Base-by-base conservation (phyloP, 2,329 filamentous ascomycete species). In the Exophiala xenobiotica region DNA sequence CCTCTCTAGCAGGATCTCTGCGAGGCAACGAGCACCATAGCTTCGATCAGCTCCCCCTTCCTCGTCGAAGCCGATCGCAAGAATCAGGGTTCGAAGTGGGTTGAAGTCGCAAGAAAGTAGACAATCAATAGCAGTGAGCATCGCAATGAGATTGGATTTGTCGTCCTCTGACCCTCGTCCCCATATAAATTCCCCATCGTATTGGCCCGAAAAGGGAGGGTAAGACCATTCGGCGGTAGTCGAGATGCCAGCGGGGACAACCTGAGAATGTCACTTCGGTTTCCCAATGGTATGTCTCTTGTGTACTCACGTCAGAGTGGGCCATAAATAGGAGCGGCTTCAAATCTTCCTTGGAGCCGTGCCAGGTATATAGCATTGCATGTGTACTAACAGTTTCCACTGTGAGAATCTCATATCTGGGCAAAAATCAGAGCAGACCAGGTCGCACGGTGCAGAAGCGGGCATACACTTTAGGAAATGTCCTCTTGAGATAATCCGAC, bases 61-160 rank as follows among this genome's bases (percentile, higher is more conserved):
- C 64, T 86, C 81, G 59, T 86, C 82, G 49, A 83, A 85, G 3
- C 82, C 82, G 58, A 83, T 82, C 0, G 80, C 77, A 1, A 85
- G 61, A 4, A 85, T 65, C 3, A 86, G 59, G 0, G 80, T 81
- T 6, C 82, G 73, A 43, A 71, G 71, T 2, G 82, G 82, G 27
- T 64, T 56, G 63, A 80, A 85, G 4, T 68, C 69, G 24, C 73
- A 74, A 6, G 71, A 65, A 4, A 85, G 66, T 3, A 86, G 72
- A 4, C 77, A 67, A 59, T 85, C 80, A 6, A 81, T 62, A 1
- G 79, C 74, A 22, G 80, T 77, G 54, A 85, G 64, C 12, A 80
- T 74, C 1, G 74, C 80, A 39, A 83, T 74, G 16, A 86, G 70
- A 51, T 78, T 77, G 59, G 78, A 80, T 70, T 86, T 86, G 71